Evolutionary conservation across 139 green algal species (phyloP), one percentile per base, ranked within the genome.

Genomic region (Axilococcus clingmanii): DNA sequence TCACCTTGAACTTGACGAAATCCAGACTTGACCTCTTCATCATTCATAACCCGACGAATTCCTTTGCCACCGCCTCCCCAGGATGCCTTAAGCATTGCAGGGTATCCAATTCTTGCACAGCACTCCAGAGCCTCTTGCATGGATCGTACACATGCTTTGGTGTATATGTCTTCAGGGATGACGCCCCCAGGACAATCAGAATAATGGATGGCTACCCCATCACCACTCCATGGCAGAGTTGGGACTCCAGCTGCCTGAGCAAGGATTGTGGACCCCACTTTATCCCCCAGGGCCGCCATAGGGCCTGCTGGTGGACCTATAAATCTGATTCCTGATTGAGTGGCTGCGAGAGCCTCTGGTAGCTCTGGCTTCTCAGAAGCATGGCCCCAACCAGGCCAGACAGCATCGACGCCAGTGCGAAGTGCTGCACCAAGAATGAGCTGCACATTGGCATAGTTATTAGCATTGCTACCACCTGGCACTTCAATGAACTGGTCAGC

Each of bases 401-500:
- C 91, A 3, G 91, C 91, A 59, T 97, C 91, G 35, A 94, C 87
- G 15, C 77, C 73, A 15, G 82, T 78, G 27, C 82, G 58, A 59
- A 84, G 71, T 1, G 87, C 87, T 27, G 84, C 65, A 51, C 85
- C 66, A 19, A 86, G 74, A 55, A 97, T 97, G 25, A 97, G 79
- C 52, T 69, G 68, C 46, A 97, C 87, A 36, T 98, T 98, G 55
- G 87, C 89, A 57, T 98, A 98, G 76, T 98, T 98, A 79, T 98
- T 97, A 70, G 86, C 86, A 77, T 97, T 98, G 52, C 72, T 83
- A 48, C 91, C 91, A 6, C 89, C 91, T 6, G 91, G 91, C 7
- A 88, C 86, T 72, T 98, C 91, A 35, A 98, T 84, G 69, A 98
- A 96, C 71, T 95, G 88, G 68, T 98, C 91, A 7, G 91, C 87